Percentiles rank a stretch among this genome's conserved stretches.
Conservation (phyloP, 2,329 filamentous ascomycete genomes). For the Fusarium nygamai region DNA sequence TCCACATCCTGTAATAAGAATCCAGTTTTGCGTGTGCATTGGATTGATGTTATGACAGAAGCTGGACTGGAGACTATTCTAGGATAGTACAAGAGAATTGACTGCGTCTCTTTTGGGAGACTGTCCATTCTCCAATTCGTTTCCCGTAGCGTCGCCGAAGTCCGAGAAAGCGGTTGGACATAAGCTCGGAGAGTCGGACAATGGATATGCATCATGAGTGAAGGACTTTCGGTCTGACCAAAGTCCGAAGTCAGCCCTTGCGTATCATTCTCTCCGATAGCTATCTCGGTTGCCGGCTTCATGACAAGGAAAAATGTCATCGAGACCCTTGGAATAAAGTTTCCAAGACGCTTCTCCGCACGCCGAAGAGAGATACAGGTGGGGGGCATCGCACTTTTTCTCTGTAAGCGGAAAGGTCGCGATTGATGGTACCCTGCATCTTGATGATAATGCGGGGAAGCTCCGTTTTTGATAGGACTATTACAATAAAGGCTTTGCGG, state of each 20-base stretch:
- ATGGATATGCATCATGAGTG: too few relatives aligned
- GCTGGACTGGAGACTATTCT: not conserved
- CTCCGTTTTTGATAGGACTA: not conserved
- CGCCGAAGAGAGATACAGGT: not conserved
- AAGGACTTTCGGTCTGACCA: not conserved
- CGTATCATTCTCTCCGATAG: not conserved
- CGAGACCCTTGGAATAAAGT: not conserved
- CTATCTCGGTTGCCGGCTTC: not conserved
- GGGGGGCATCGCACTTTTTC: conserved; percentile 5
- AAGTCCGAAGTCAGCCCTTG: not conserved
- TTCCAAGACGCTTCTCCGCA: not conserved
- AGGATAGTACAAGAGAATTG: not conserved
- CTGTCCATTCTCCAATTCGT: not conserved
- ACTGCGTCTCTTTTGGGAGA: too few relatives aligned
- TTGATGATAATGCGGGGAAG: not conserved
- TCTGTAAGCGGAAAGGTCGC: not conserved
- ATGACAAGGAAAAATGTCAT: too few relatives aligned
- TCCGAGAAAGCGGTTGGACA: not conserved
- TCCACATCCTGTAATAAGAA: not conserved
- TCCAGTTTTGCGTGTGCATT: not conserved
- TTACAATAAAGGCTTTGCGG: not conserved
- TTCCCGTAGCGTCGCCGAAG: not conserved
- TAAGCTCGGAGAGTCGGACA: not conserved
- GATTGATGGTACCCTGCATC: not conserved
- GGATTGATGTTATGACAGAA: not conserved